phyloP scores from a whole-genome alignment of 805 yeast species.

The Nakazawaea wickerhamii region DNA sequence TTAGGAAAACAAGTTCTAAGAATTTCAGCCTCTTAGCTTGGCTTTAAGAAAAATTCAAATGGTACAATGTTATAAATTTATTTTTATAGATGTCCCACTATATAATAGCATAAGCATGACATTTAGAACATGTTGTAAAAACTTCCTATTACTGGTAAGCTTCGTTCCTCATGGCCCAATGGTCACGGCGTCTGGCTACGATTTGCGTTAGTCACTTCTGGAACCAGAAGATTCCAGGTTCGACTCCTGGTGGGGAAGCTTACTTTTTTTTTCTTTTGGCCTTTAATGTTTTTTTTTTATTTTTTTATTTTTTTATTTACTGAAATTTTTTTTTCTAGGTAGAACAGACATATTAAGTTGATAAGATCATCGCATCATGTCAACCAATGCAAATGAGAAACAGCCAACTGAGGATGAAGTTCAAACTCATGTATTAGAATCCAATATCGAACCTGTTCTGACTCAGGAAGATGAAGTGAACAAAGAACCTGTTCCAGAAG shows the following conservation, averaged over 20 bases:
- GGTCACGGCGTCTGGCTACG: constrained; percentile 76
- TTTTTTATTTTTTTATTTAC: constrained; percentile 1
- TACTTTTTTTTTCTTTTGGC: constrained; percentile 16
- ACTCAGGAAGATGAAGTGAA: no score
- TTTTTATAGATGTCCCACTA: no score
- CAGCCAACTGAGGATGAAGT: neutral
- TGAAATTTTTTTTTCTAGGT: neutral
- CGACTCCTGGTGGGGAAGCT: constrained; percentile 50
- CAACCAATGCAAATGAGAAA: neutral
- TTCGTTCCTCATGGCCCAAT: constrained; percentile 67
- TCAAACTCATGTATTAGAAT: no score
- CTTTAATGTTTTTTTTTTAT: neutral
- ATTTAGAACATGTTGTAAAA: neutral
- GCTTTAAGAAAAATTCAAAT: no score
- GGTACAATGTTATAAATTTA: no score
- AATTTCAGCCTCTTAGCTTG: no score
- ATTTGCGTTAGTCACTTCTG: constrained; percentile 24
- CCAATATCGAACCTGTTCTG: no score
- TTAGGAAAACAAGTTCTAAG: no score
- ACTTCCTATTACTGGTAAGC: constrained; percentile 1
- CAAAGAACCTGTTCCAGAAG: no score
- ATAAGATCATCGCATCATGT: neutral
- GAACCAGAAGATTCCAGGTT: constrained; percentile 47
- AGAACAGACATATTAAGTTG: neutral
- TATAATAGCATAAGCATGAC: no score